Base-by-base conservation (phyloP, 495 filamentous ascomycete species). In the Stereocaulon alpinum region DNA sequence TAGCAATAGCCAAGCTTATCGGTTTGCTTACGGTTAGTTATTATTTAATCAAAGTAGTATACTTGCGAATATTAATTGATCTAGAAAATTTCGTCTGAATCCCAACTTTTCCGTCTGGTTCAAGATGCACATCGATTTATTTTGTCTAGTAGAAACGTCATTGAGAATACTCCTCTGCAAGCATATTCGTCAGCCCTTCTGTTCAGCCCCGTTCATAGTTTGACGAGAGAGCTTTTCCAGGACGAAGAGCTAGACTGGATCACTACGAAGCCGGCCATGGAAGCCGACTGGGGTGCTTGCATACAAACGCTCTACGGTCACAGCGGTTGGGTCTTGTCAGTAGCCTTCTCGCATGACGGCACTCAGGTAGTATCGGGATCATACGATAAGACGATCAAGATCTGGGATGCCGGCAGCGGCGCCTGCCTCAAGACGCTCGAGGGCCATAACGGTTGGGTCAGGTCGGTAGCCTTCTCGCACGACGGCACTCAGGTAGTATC, bases 151-250 rank as follows among this genome's bases (percentile, higher is more conserved):
- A 66, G 59, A 41, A 17, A 17, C 22, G 62, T 54, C 32, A 70
- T 72, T 58, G 67, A 67, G 56, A 61, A 48, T 18, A 37, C 40
- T 55, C 70, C 70, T 58, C 70, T 72, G 18, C 70, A 72, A 57
- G 63, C 60, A 55, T 73, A 73, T 62, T 41, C 44, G 12, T 73
- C 71, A 47, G 70, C 67, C 18, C 61, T 73, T 24, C 11, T 72
- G 44, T 72, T 71, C 55, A 71, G 70, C 62, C 69, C 69, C 40
- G 53, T 44, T 12, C 56, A 47, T 49, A 66, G 56, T 47, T 55
- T 44, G n/a, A 60, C 37, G 24, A 27, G 60, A 62, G 58, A 20
- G 40, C 27, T 32, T 24, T 72, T 64, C 51, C 3, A 68, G 41
- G 14, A n/a, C 2, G 61, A 69, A 47, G 47, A 58, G 42, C 60